A percentile compares a stretch with the other conserved stretches of the same genome.
phyloP scores from a whole-genome alignment of 148 eudicot species.

The Pharnaceum exiguum region DNA sequence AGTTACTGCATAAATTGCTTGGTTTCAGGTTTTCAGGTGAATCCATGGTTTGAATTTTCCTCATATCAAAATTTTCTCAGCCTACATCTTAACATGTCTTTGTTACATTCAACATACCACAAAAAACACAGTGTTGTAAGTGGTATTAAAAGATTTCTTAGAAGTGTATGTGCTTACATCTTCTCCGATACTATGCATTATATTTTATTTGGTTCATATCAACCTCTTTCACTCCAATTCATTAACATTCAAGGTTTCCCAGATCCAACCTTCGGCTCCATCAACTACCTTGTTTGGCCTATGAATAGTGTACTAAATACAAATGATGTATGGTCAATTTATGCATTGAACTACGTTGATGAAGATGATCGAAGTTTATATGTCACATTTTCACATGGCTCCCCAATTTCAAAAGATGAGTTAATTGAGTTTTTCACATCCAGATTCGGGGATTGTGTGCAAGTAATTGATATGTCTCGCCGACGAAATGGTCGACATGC shows the following conservation, averaged over 20 bases:
- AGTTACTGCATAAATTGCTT: constrained; percentile 8
- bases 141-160: constrained; percentile 4
- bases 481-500: neutral
- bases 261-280: constrained; percentile 6
- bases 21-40: neutral
- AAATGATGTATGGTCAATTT: neutral
- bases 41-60: neutral
- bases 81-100: constrained; percentile 5
- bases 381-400: constrained; percentile 33
- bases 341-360: neutral
- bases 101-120: constrained; percentile 1
- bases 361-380: constrained; percentile 31
- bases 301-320: neutral
- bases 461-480: constrained; percentile 9
- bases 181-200: constrained; percentile 11
- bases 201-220: neutral
- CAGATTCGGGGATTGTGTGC: constrained; percentile 31
- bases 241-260: constrained; percentile 12
- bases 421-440: constrained; percentile 7
- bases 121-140: constrained; percentile 5
- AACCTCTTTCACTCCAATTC: neutral
- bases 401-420: constrained; percentile 15
- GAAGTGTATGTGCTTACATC: neutral
- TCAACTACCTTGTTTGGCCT: constrained; percentile 1
- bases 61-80: too few species aligned